These are phyloP conservation scores for Xylaria scruposa DNA, from an alignment of 495 filamentous ascomycete species.

Conservation along the genomic window DNA sequence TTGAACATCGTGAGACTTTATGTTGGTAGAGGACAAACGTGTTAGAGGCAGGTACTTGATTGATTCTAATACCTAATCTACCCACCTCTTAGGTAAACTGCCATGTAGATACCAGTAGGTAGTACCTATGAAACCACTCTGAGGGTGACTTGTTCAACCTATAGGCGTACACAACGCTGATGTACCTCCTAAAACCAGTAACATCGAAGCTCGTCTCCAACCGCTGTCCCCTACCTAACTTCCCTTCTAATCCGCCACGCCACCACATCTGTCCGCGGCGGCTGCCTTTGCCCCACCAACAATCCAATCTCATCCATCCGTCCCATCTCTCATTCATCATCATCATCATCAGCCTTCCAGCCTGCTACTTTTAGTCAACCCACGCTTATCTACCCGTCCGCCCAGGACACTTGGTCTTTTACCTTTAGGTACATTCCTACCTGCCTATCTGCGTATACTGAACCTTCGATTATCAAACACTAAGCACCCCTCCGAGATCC, in stretches of 20 bases:
- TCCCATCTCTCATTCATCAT: neutral
- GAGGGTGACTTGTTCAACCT: neutral
- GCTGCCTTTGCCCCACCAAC: conserved; percentile 18
- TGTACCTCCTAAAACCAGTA: neutral
- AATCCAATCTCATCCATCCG: neutral
- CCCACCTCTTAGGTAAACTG: too few species aligned
- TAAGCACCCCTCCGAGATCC: neutral
- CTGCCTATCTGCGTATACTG: neutral
- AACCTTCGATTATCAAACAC: neutral
- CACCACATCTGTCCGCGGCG: neutral
- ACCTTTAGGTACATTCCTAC: neutral
- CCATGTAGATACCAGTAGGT: too few species aligned
- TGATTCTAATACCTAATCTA: too few species aligned
- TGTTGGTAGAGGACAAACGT: too few species aligned
- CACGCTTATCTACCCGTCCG: neutral
- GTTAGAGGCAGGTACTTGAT: neutral
- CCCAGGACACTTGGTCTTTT: neutral
- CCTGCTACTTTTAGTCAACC: neutral
- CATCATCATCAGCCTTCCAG: neutral
- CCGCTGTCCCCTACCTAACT: neutral
- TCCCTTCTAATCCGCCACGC: neutral
- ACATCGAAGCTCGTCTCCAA: neutral
- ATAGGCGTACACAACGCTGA: neutral
- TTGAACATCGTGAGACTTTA: too few species aligned
- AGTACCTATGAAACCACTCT: too few species aligned